A percentile compares a stretch with the other conserved stretches of the same genome.
phyloP scores from a whole-genome alignment of 768 basidiomycete genomes.

The Rhodotorula sphaerocarpa region DNA sequence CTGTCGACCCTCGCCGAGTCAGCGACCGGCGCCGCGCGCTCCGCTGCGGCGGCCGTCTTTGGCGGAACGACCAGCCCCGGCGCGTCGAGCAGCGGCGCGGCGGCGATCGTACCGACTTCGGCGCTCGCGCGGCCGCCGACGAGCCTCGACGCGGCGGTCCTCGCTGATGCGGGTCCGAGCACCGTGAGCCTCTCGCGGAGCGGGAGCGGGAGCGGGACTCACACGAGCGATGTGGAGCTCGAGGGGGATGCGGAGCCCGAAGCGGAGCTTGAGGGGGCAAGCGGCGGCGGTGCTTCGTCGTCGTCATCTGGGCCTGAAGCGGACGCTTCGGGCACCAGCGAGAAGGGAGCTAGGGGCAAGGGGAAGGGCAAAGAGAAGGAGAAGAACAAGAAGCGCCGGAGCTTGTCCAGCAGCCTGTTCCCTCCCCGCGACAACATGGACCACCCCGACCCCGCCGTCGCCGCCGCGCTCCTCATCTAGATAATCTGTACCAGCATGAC shows the following conservation, averaged over 20 bases:
- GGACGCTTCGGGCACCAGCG: too few relatives aligned
- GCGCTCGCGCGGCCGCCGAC: too few relatives aligned
- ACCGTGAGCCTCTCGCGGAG: neutral
- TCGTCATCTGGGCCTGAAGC: neutral
- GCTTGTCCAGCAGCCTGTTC: neutral
- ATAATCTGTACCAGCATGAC: too few relatives aligned
- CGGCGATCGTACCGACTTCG: neutral
- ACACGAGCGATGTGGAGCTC: neutral
- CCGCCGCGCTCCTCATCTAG: conserved; percentile 4
- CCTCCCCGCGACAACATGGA: neutral
- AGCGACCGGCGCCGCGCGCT: neutral
- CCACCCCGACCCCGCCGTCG: neutral
- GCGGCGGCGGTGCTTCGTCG: neutral
- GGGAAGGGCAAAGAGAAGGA: neutral
- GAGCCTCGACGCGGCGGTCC: neutral
- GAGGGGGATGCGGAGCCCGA: neutral
- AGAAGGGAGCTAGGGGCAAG: neutral
- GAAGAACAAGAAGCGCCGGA: neutral
- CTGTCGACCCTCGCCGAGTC: conserved; percentile 43
- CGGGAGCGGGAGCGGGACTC: neutral
- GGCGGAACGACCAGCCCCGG: neutral
- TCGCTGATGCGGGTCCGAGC: neutral
- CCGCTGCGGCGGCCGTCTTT: neutral
- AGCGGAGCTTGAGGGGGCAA: neutral
- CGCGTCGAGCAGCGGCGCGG: neutral